These are phyloP conservation scores for Naganishia friedmannii DNA, from an alignment of 768 basidiomycete species.

Conservation along the genomic window DNA sequence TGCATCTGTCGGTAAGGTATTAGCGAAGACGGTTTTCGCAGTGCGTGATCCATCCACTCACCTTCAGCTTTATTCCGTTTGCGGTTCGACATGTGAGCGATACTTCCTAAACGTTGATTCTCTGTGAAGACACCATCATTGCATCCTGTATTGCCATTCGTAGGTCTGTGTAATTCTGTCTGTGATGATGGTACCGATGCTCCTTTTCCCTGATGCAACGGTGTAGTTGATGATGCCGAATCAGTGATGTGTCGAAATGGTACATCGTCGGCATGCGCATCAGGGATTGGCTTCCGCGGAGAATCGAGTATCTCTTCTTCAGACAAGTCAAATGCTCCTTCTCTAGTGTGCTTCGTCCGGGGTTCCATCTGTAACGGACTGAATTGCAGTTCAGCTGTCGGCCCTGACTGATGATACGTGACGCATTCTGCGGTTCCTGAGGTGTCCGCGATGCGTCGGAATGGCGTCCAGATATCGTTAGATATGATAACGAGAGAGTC, in stretches of 20 bases:
- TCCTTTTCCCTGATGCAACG: not conserved
- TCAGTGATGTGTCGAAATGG: not conserved
- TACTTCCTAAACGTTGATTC: not conserved
- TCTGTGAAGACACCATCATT: not conserved
- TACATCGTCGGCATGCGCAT: not conserved
- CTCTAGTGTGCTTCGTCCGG: not conserved
- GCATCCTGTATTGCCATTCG: not conserved
- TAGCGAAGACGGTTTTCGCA: not conserved
- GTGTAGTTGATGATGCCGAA: not conserved
- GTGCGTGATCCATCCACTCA: not conserved
- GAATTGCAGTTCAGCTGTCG: not conserved
- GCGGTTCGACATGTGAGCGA: not conserved
- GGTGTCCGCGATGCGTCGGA: not conserved
- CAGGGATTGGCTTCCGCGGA: not conserved
- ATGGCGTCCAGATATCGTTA: no score
- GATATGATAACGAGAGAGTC: no score
- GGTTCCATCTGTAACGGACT: not conserved
- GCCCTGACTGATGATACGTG: not conserved
- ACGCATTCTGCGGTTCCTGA: not conserved
- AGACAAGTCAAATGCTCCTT: slow-evolving; percentile 6
- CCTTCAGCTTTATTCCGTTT: not conserved
- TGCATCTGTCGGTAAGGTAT: not conserved
- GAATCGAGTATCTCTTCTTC: not conserved
- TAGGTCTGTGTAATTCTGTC: not conserved
- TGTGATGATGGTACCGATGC: not conserved